Evolutionary conservation across 306 rosid species (phyloP), one percentile per base, ranked within the genome.

Genomic region (Prosopis cineraria): DNA sequence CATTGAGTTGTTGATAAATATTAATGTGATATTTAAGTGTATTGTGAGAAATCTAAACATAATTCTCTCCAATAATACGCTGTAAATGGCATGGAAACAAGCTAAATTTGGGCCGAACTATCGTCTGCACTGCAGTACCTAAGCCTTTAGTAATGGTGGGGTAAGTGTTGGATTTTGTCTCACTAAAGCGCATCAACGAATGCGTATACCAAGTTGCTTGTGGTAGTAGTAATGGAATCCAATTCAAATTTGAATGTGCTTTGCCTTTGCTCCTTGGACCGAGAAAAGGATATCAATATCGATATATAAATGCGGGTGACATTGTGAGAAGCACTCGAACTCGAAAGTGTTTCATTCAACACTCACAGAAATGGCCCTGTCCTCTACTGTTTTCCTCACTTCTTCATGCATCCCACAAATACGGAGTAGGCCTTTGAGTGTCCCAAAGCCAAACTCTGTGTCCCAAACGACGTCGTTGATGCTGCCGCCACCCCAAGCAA

Each of bases 201-300:
- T 7, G 68, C 37, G 41, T 16, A 31, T 6, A 19, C 7, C 25
- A 63, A 31, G 41, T 60, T 78, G 62, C 52, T 81, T 83, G 77
- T 14, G 27, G 36, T 47, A n/a, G 17, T n/a, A 16, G 5, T 60
- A 19, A 60, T 29, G 30, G 67, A 60, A 73, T 59, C 31, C 52
- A 39, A n/a, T n/a, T n/a, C n/a, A 29, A 34, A 22, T 2, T 16
- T 47, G 33, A 52, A 52, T 52, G 59, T 52, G 59, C 59, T 52
- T n/a, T 73, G 41, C 80, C 82, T 58, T 78, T 78, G 33, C 80
- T 78, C 73, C 55, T 1, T 39, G 55, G 1, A 30, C 25, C 1
- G 5, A 12, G 7, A 25, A 30, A 73, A 78, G 83, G 73, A 78
- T 68, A 68, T 16, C 47, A 63, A 50, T 5, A 30, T 58, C 10